Evolutionary conservation across 176 grass and related monocot genomes (phyloP).

Genomic region (Phragmites australis): DNA sequence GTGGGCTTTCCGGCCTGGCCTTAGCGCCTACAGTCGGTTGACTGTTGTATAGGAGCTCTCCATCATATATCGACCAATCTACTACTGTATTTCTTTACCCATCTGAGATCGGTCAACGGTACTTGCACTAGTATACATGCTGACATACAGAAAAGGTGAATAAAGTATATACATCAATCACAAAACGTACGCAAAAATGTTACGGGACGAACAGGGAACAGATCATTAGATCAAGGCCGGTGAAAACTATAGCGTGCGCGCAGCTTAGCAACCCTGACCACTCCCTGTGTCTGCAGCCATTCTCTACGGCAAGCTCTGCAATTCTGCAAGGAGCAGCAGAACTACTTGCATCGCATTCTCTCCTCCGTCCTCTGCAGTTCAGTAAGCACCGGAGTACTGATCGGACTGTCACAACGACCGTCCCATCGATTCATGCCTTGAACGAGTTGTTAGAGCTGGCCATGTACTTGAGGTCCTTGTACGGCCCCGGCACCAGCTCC

Average conservation of each 20-base stretch:
- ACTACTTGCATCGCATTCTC: not conserved
- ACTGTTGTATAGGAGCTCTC: too few relatives aligned
- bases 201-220: constrained; percentile 9
- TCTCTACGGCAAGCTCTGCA: not conserved
- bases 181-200: not conserved
- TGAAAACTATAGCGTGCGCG: not conserved
- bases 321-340: not conserved
- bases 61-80: too few relatives aligned
- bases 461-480: constrained; percentile 67
- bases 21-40: too few relatives aligned
- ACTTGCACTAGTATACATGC: not conserved
- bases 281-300: not conserved
- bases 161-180: not conserved
- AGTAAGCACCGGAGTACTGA: not conserved
- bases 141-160: not conserved
- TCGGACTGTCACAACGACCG: not conserved
- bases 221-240: not conserved
- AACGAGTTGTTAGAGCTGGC: constrained; percentile 37
- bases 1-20: too few relatives aligned
- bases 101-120: not conserved
- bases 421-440: constrained; percentile 25
- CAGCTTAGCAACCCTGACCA: not conserved
- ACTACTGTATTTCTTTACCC: not conserved
- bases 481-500: constrained; percentile 48
- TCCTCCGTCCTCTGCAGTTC: not conserved